Conservation (phyloP, 129 eudicot genomes). For the Cynara cardunculus region DNA sequence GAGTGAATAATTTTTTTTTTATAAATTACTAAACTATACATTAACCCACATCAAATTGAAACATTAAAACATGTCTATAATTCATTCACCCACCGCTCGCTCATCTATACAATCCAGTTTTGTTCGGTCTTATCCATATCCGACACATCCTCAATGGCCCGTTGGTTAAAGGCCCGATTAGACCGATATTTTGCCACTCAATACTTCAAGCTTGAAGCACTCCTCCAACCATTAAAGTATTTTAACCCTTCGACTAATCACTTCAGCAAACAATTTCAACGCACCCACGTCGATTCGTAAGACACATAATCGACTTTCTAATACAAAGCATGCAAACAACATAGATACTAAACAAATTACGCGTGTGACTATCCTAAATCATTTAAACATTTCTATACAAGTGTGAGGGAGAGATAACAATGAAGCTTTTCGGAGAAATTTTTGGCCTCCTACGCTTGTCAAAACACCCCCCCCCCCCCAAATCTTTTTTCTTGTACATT, state of each 20-base stretch:
- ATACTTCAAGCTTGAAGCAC: too few species aligned
- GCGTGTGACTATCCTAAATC: neutral
- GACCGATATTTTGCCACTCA: too few species aligned
- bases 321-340: neutral
- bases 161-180: too few species aligned
- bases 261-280: neutral
- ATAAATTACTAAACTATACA: too few species aligned
- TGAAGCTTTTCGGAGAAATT: neutral
- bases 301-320: neutral
- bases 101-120: too few species aligned
- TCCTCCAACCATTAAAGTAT: neutral
- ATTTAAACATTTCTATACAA: conserved; percentile 13
- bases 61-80: too few species aligned
- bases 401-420: conserved; percentile 14
- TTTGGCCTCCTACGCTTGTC: neutral
- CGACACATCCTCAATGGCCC: too few species aligned
- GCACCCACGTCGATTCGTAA: neutral
- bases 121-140: too few species aligned
- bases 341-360: neutral
- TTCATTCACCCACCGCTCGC: too few species aligned
- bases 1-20: too few species aligned
- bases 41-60: too few species aligned
- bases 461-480: too few species aligned
- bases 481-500: neutral
- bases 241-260: neutral